phyloP scores from a whole-genome alignment of 768 basidiomycete genomes.

The Clitopilus hobsonii region DNA sequence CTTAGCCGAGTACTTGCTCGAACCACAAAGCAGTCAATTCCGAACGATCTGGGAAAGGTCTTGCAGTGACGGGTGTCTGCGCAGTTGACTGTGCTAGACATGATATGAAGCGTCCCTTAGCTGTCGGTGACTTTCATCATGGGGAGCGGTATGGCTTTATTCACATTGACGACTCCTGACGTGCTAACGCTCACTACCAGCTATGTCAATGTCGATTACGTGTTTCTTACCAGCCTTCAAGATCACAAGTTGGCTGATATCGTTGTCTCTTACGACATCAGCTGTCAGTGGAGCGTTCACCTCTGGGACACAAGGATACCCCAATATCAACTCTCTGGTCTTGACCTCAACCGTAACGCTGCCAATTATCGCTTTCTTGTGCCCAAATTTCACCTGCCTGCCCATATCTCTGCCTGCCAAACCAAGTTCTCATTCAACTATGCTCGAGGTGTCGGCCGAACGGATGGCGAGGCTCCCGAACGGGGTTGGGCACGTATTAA shows the following conservation, averaged over 20 bases:
- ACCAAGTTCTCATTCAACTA: slow-evolving; percentile 11
- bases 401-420: slow-evolving; percentile 5
- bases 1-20: slow-evolving; percentile 1
- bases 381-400: not conserved
- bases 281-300: slow-evolving; percentile 23
- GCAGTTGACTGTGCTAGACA: not conserved
- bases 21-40: not conserved
- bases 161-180: not conserved
- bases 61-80: not conserved
- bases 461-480: slow-evolving; percentile 5
- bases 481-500: not conserved
- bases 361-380: not conserved
- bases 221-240: slow-evolving; percentile 1
- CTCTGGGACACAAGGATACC: slow-evolving; percentile 13
- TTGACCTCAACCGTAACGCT: not conserved
- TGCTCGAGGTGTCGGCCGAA: not conserved
- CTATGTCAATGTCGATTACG: slow-evolving; percentile 5
- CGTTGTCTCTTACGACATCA: slow-evolving; percentile 6
- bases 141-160: slow-evolving; percentile 19
- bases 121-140: not conserved
- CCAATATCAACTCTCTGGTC: not conserved
- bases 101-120: not conserved
- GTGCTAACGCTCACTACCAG: not conserved
- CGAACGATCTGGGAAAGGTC: not conserved
- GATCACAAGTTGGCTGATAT: not conserved